Evolutionary conservation across 768 basidiomycete genomes (phyloP).

Genomic region (Boletus sp.): DNA sequence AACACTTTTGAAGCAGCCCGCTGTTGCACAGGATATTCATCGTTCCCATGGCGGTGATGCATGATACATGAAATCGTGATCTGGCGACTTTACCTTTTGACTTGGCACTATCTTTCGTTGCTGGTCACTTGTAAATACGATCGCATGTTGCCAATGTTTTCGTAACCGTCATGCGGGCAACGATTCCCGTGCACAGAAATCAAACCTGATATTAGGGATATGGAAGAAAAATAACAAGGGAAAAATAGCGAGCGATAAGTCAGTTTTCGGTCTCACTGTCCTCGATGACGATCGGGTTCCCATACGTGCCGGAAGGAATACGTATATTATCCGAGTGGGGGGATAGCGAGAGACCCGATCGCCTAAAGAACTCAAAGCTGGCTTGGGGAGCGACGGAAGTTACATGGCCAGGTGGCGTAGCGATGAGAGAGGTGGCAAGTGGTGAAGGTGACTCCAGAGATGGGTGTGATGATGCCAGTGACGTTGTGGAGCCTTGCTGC

Average conservation of each 20-base stretch:
- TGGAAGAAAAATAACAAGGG: background rate
- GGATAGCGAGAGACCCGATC: conserved; percentile 1
- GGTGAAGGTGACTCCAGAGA: background rate
- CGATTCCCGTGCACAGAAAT: background rate
- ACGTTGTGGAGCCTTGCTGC: background rate
- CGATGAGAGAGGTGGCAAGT: background rate
- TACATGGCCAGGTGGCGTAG: background rate
- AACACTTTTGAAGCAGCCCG: conserved; percentile 14
- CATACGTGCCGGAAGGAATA: conserved; percentile 11
- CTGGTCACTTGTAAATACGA: background rate
- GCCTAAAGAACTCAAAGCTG: conserved; percentile 1
- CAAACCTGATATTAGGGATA: background rate
- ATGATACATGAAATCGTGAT: background rate
- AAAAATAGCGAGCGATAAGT: background rate
- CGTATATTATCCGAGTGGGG: background rate
- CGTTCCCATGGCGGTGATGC: background rate
- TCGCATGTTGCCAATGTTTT: background rate
- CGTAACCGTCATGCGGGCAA: background rate
- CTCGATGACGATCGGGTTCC: conserved; percentile 24
- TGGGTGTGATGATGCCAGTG: background rate
- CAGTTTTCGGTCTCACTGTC: conserved; percentile 19
- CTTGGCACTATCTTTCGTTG: background rate
- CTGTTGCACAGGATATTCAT: background rate
- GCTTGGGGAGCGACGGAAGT: background rate
- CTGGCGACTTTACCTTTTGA: background rate